phyloP scores from a whole-genome alignment of 441 rosid genomes.

The Geranium incanum region DNA sequence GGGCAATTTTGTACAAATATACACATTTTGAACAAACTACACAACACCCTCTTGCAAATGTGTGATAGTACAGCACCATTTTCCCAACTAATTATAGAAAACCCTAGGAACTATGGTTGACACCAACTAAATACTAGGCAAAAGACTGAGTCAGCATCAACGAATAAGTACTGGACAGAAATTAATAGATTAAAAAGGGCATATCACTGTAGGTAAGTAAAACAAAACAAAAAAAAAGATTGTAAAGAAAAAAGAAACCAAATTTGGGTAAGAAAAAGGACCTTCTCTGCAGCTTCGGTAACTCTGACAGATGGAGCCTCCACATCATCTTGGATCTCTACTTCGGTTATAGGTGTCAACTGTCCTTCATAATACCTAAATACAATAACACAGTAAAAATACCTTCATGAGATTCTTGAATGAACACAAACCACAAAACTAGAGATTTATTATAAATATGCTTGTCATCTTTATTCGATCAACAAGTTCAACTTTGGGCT shows the following conservation, averaged over 20 bases:
- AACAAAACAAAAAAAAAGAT: not conserved
- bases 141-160: too few relatives aligned
- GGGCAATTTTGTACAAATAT: too few relatives aligned
- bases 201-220: not conserved
- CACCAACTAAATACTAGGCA: too few relatives aligned
- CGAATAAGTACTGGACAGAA: not conserved
- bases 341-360: slow-evolving; percentile 67
- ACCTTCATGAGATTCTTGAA: slow-evolving; percentile 16
- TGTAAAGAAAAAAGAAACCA: not conserved
- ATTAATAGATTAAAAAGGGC: not conserved
- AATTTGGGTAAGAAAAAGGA: slow-evolving; percentile 22
- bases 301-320: slow-evolving; percentile 44
- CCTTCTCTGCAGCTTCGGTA: slow-evolving; percentile 83
- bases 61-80: too few relatives aligned
- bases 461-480: not conserved
- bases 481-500: not conserved
- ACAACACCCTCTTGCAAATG: too few relatives aligned
- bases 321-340: slow-evolving; percentile 50
- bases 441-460: not conserved
- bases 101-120: too few relatives aligned
- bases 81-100: too few relatives aligned
- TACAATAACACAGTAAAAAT: not conserved
- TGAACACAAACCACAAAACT: slow-evolving; percentile 6
- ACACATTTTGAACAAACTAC: too few relatives aligned
- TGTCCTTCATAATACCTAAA: slow-evolving; percentile 89